These are phyloP conservation scores for Stagonosporopsis cucurbitacearum DNA, from an alignment of 2,329 filamentous ascomycete genomes.

Conservation along the genomic window DNA sequence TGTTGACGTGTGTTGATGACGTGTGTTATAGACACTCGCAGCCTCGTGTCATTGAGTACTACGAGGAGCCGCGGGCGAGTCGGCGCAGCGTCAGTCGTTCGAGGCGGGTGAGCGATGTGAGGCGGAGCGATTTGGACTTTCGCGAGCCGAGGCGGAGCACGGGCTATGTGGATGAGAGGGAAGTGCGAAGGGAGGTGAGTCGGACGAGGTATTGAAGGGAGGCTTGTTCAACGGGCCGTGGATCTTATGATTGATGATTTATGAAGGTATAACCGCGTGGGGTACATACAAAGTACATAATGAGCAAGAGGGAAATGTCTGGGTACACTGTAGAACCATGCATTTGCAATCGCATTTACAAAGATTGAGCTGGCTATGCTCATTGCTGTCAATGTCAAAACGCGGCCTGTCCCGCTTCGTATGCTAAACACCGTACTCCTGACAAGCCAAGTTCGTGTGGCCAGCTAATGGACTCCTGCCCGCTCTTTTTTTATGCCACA, in stretches of 20 bases:
- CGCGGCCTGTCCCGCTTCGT: slow-evolving; percentile 2
- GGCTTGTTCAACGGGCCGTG: background rate
- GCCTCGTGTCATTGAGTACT: slow-evolving; percentile 36
- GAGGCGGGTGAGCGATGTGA: slow-evolving; percentile 34
- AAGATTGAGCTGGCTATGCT: slow-evolving; percentile 17
- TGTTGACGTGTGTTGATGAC: background rate
- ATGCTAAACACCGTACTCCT: slow-evolving; percentile 21
- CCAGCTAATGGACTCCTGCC: slow-evolving; percentile 4
- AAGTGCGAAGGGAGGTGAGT: slow-evolving; percentile 38
- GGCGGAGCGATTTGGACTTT: slow-evolving; percentile 21
- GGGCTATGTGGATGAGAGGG: slow-evolving; percentile 35
- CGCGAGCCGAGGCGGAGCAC: slow-evolving; percentile 32
- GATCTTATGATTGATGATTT: background rate
- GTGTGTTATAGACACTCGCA: slow-evolving; percentile 20
- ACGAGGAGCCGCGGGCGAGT: slow-evolving; percentile 37
- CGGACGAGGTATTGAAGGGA: slow-evolving; percentile 31
- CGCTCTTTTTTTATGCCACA: slow-evolving; percentile 6
- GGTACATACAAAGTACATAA: background rate
- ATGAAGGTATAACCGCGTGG: background rate
- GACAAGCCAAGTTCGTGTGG: slow-evolving; percentile 9
- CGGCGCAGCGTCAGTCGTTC: slow-evolving; percentile 36
- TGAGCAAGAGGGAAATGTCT: background rate
- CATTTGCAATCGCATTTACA: slow-evolving; percentile 14
- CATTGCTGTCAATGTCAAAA: slow-evolving; percentile 3
- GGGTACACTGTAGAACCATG: background rate